Conservation (phyloP, 2,329 filamentous ascomycete species). For the Arthrobotrys sphaeroides region DNA sequence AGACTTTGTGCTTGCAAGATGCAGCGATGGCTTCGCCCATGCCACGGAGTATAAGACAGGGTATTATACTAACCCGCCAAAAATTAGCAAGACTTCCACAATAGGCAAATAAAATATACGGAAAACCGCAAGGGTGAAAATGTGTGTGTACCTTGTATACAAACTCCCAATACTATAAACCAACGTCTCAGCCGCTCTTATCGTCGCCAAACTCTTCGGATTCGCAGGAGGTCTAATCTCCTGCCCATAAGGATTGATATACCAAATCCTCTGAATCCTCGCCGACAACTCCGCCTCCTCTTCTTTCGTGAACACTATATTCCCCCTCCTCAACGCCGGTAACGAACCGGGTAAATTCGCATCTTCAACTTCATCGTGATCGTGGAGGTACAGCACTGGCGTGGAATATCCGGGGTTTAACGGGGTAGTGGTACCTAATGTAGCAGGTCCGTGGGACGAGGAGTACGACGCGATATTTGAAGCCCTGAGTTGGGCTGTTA, state of each 20-base stretch:
- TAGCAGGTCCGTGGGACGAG: constrained; percentile 55
- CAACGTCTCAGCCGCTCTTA: constrained; percentile 73
- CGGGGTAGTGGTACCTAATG: constrained; percentile 39
- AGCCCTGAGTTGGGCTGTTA: constrained; percentile 37
- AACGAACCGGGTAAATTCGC: constrained; percentile 83
- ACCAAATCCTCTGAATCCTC: constrained; percentile 86
- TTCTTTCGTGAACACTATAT: constrained; percentile 82
- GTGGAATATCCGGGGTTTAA: constrained; percentile 54
- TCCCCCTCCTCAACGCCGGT: constrained; percentile 79
- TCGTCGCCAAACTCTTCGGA: constrained; percentile 76
- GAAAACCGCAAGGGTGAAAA: neutral
- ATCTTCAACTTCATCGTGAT: constrained; percentile 74
- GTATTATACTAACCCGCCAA: constrained; percentile 71
- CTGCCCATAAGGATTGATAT: constrained; percentile 98
- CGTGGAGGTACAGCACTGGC: constrained; percentile 56
- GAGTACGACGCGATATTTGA: neutral
- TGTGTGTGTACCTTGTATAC: constrained; percentile 71
- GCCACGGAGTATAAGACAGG: constrained; percentile 79
- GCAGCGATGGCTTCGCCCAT: constrained; percentile 73
- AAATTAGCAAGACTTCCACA: neutral
- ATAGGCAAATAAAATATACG: neutral
- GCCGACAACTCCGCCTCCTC: constrained; percentile 78
- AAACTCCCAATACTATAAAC: constrained; percentile 94
- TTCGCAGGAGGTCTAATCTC: constrained; percentile 89
- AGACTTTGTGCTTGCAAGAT: constrained; percentile 69